These are phyloP conservation scores for Pleurotus djamor DNA, from an alignment of 768 basidiomycete genomes.

Conservation along the genomic window DNA sequence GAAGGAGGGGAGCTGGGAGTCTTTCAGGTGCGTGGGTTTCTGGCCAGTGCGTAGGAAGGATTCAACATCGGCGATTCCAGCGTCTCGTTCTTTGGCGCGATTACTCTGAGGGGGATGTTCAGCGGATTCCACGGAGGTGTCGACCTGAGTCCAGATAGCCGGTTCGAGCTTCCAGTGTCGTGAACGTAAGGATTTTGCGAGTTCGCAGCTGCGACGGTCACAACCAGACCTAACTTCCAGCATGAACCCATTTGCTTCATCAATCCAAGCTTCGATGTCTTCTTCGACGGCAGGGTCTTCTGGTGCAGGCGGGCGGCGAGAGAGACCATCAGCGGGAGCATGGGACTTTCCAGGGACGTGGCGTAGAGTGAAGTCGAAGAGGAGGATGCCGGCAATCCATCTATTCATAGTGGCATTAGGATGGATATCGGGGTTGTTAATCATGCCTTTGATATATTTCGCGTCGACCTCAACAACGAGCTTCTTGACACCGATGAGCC, in stretches of 20 bases:
- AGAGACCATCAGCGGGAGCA: constrained; percentile 19
- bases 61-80: no score
- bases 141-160: no score
- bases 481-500: constrained; percentile 21
- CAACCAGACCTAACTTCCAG: background rate
- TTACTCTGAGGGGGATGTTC: no score
- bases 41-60: no score
- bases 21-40: no score
- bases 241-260: background rate
- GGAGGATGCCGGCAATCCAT: constrained; percentile 37
- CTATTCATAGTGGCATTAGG: constrained; percentile 23
- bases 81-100: no score
- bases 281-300: background rate
- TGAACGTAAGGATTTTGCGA: background rate
- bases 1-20: no score
- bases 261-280: background rate
- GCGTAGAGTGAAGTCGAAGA: constrained; percentile 30
- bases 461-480: constrained; percentile 4
- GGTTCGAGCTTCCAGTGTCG: background rate
- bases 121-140: no score
- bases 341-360: constrained; percentile 27
- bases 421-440: constrained; percentile 18
- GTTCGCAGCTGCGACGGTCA: background rate
- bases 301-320: constrained; percentile 8
- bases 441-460: constrained; percentile 22